Base-by-base conservation (phyloP, 805 yeast species). In the Pichia rugopelliculosa region DNA sequence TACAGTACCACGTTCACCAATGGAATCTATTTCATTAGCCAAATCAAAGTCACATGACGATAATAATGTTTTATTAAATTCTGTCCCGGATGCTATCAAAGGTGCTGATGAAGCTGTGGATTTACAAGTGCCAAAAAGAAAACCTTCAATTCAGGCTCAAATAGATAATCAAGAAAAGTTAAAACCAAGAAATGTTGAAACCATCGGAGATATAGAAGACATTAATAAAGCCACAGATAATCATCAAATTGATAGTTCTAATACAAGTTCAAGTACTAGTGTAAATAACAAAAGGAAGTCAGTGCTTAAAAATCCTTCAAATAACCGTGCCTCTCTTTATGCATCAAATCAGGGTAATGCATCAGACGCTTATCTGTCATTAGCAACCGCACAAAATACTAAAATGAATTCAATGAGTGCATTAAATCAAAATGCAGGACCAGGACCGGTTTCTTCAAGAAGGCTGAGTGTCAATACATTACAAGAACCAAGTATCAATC, bases 311-410 rank as follows among this genome's bases (percentile, higher is more conserved):
- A 64, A 62, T 38, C 42, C 61, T 18, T 46, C 47, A 39, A 53
- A 41, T 12, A 46, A 36, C 18, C 33, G 55, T 2, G 47, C 58
- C n/a, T 54, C 65, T 0, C 34, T 51, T 26, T 52, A 44, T 36
- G 4, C 33, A 6, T 30, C 49, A 12, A 55, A 50, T 11, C 60
- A 69, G 5, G 37, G 30, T 18, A 44, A 40, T 15, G 86, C 87
- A 0, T 76, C 76, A 24, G 75, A 74, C 50, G 88, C 86, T 0
- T 83, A 83, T 56, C 59, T 83, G 39, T 80, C 87, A 0, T 64
- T 82, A 46, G 74, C 90, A 1, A 85, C 93, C 0, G 90, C 90
- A 1, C 89, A 84, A 58, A 85, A 85, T 61, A 85, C 93, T 0
- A 72, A 89, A 49, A 59, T 83, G 48, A 85, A 85, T 64, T 84